Evolutionary conservation across 139 green algal genomes (phyloP), one percentile per base, ranked within the genome.

Genomic region (Tetraselmis striata): DNA sequence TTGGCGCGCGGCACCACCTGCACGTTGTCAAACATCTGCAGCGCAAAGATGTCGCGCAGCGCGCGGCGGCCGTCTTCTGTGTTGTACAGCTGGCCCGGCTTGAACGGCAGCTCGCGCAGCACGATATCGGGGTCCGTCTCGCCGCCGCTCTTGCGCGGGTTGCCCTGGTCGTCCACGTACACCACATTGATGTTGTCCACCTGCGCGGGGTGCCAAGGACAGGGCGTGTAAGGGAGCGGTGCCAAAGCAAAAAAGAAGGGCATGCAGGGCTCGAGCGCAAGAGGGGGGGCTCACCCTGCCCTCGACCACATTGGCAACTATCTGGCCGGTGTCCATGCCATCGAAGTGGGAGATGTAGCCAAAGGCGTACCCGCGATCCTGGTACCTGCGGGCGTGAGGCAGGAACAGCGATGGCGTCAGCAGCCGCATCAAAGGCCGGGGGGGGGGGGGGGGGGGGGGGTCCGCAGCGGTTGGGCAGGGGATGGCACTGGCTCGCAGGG

Each of bases 21-120:
- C 11, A 95, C 91, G 81, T 95, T 95, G 79, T 95, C 92, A 80
- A 96, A 96, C 1, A 97, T 85, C 80, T 94, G 86, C 77, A 94
- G 59, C 1, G 85, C 83, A 83, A 94, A 94, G 2, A 97, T 89
- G 88, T 94, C 92, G 28, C 92, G 87, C 82, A 97, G 88, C 29
- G 89, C 92, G 77, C 89, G 92, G 23, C 87, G 88, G 26, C 86
- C 92, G 58, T 95, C 93, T 31, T 92, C 87, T 2, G 91, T 87
- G 87, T 92, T 95, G 90, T 95, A 97, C 1, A 94, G 83, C 31
- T 90, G 77, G 28, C 92, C 92, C 29, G 81, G 29, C 80, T 89
- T 83, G 30, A 93, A 85, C 29, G 91, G 88, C 58, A 93, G 83
- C 87, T 90, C 89, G 80, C 93, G 67, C 32, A 84, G 78, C 79